Evolutionary conservation across 2,329 filamentous ascomycete genomes (phyloP), one percentile per base, ranked within the genome.

Genomic region (Amesomyces nigricolor): DNA sequence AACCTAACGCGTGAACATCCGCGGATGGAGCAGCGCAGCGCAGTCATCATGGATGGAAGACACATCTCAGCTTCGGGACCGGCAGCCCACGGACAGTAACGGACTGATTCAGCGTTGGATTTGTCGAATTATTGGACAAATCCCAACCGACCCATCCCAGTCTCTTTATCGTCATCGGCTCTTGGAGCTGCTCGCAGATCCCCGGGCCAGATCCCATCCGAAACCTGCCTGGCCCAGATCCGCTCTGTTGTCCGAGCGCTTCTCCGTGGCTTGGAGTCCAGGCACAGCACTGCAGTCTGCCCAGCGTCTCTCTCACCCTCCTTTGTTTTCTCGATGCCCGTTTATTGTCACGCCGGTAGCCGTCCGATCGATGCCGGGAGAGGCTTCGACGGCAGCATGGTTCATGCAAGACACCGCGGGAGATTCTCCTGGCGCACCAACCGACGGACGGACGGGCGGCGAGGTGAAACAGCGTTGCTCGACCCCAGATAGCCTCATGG

Each of bases 381-480:
- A 45, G 22, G 37, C 35, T 40, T 35, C 46, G 42, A 14, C 37
- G 39, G n/a, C 14, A 42, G 26, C 35, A 46, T 40, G 43, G 58
- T 53, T 57, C 56, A 58, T 58, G 58, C 58, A 60, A 55, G 40
- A 47, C 46, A 49, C 47, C 35, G 54, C 38, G 37, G 47, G 51
- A 37, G 8, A 26, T 39, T 45, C 42, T 14, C 45, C 51, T 52
- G 43, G 30, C 46, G 46, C 37, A 19, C 47, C 44, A 47, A 39
- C 51, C 61, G 59, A 58, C 54, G 58, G 53, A 54, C 51, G 39
- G 52, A 51, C 53, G 11, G 11, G 39, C 22, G 22, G 22, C 57
- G 58, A 47, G 59, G 61, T 64, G 61, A 61, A 63, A 63, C 62
- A 58, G 49, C 45, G 40, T 46, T 58, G 53, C 55, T 50, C 47